Conservation (phyloP, 306 rosid species). For the Astragalus membranaceus region DNA sequence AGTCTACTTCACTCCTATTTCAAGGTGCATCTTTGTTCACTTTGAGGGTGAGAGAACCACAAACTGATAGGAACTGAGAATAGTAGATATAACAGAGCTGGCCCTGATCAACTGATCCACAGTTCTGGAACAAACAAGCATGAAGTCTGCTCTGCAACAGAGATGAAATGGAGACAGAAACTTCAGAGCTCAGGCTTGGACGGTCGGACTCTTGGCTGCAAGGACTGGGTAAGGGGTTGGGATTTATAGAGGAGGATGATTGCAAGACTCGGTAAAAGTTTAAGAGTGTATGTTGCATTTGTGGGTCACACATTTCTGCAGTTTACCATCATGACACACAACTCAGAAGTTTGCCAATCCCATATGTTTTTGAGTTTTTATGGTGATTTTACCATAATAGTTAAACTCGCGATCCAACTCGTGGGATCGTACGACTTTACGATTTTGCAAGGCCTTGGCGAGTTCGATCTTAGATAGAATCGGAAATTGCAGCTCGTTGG, state of each 20-base stretch:
- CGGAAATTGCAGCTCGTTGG: no score
- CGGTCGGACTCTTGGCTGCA: not conserved
- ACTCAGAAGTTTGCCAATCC: not conserved
- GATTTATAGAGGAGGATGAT: not conserved
- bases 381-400: no score
- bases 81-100: not conserved
- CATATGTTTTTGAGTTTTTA: not conserved
- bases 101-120: not conserved
- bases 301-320: not conserved
- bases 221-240: not conserved
- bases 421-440: no score
- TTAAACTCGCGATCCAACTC: no score
- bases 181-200: not conserved
- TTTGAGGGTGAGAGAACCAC: not conserved
- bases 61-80: not conserved
- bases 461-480: no score
- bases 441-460: no score
- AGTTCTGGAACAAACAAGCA: not conserved
- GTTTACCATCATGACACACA: not conserved
- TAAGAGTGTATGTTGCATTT: not conserved
- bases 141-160: not conserved
- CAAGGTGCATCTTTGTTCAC: no score
- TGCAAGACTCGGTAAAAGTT: not conserved
- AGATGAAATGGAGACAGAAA: not conserved
- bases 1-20: not conserved